Percentiles rank a stretch among this genome's conserved stretches.
Evolutionary conservation across 2,329 filamentous ascomycete genomes (phyloP).

Genomic region (Furcasterigmium sp.): DNA sequence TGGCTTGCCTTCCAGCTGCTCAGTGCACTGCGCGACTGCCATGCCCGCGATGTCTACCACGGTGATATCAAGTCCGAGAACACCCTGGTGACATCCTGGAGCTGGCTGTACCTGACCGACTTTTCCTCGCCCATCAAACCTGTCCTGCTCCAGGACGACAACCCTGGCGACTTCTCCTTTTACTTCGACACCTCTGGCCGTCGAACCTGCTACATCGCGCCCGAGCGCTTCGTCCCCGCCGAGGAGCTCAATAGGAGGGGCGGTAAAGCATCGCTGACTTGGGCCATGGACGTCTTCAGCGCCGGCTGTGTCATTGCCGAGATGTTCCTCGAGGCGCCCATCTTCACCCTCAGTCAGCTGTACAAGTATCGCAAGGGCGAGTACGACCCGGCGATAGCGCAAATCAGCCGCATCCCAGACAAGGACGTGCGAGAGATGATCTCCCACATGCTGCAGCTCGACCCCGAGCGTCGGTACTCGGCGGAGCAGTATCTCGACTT

Average conservation of each 20-base stretch:
- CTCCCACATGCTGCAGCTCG: conserved; percentile 90
- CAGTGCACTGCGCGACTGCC: conserved; percentile 87
- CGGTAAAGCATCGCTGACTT: conserved; percentile 53
- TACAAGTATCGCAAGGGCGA: conserved; percentile 92
- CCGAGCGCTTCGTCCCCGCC: conserved; percentile 79
- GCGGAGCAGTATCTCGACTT: conserved; percentile 92
- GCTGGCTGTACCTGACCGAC: conserved; percentile 97
- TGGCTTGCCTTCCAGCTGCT: conserved; percentile 96
- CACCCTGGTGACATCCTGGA: conserved; percentile 95
- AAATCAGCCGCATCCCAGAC: conserved; percentile 83
- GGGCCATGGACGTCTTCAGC: conserved; percentile 99
- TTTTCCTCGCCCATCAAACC: conserved; percentile 96
- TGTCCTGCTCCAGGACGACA: conserved; percentile 88
- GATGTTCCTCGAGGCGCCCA: conserved; percentile 87
- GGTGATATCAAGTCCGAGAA: conserved; percentile 99
- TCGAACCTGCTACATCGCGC: conserved; percentile 90
- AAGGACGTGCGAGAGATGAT: conserved; percentile 83
- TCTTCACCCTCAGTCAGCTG: conserved; percentile 95
- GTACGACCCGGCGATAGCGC: conserved; percentile 78
- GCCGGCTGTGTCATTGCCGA: conserved; percentile 95
- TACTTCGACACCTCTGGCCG: conserved; percentile 93
- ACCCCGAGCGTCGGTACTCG: conserved; percentile 86
- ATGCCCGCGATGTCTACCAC: conserved; percentile 83
- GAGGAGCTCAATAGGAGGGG: conserved; percentile 57
- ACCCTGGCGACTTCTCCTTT: conserved; percentile 95